These are phyloP conservation scores for Fomitopsis palustris DNA, from an alignment of 1,284 basidiomycete species.

Conservation along the genomic window DNA sequence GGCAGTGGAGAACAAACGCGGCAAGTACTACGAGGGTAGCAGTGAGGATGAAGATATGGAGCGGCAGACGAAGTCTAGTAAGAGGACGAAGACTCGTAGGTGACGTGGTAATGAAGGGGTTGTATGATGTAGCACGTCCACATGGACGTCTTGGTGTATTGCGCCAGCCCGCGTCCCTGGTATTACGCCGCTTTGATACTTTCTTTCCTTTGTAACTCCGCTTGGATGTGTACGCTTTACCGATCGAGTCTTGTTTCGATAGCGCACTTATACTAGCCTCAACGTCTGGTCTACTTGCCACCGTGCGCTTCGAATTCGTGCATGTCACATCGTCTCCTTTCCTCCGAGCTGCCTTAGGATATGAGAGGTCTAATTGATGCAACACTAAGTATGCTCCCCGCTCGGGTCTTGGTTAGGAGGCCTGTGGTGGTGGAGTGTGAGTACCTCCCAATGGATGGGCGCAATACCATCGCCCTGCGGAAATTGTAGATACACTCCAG, in stretches of 20 bases:
- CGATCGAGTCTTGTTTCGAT: not conserved
- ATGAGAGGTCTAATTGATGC: too few relatives aligned
- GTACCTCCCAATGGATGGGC: too few relatives aligned
- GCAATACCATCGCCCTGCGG: too few relatives aligned
- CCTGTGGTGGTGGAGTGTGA: too few relatives aligned
- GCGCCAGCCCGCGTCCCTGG: too few relatives aligned
- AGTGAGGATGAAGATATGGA: slow-evolving; percentile 16
- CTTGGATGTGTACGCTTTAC: not conserved
- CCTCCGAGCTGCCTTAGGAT: too few relatives aligned
- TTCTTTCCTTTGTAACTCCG: not conserved
- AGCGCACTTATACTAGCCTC: not conserved
- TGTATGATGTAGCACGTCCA: not conserved
- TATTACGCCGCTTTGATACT: not conserved
- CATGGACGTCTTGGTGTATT: too few relatives aligned
- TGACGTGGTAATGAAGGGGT: not conserved
- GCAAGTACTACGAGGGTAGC: slow-evolving; percentile 8
- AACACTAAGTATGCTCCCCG: too few relatives aligned
- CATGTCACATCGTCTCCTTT: too few relatives aligned
- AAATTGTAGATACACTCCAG: too few relatives aligned
- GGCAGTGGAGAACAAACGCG: slow-evolving; percentile 4
- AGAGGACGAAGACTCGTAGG: not conserved
- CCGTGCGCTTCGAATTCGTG: not conserved
- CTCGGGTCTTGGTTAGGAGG: too few relatives aligned
- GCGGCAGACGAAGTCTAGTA: not conserved
- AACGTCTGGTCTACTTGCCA: too few relatives aligned